A percentile compares a stretch with the other conserved stretches of the same genome.
Evolutionary conservation across 2,329 filamentous ascomycete species (phyloP).

Genomic region (Colletotrichum zoysiae): DNA sequence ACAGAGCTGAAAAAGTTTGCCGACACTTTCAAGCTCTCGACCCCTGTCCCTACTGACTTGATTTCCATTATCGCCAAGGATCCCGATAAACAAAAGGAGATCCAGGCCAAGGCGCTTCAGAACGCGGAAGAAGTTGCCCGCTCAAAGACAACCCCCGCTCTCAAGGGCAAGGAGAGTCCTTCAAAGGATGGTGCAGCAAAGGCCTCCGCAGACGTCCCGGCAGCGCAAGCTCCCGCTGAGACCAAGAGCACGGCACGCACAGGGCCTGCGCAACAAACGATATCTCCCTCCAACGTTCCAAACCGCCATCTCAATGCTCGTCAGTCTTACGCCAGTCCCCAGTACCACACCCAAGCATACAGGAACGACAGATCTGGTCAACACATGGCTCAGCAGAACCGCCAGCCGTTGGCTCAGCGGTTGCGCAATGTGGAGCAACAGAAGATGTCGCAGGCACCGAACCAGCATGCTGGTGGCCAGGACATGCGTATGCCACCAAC

Average conservation of each 20-base stretch:
- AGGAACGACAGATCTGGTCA: constrained; percentile 61
- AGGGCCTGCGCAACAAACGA: constrained; percentile 51
- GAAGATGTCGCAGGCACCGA: constrained; percentile 59
- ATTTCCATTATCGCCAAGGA: constrained; percentile 98
- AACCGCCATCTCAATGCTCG: constrained; percentile 63
- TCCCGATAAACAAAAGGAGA: constrained; percentile 91
- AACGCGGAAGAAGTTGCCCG: constrained; percentile 75
- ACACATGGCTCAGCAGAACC: constrained; percentile 56
- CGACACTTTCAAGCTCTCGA: constrained; percentile 91
- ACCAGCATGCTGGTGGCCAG: constrained; percentile 66
- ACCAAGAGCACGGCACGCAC: constrained; percentile 50
- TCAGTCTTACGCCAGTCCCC: constrained; percentile 61
- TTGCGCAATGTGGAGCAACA: constrained; percentile 66
- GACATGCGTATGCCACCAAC: constrained; percentile 80
- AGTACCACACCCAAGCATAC: constrained; percentile 61
- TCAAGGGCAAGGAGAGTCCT: constrained; percentile 66
- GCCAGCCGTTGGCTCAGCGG: constrained; percentile 61
- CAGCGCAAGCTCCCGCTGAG: constrained; percentile 45
- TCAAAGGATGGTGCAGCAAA: constrained; percentile 63
- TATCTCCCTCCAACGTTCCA: constrained; percentile 47
- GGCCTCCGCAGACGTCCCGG: constrained; percentile 45
- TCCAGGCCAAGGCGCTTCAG: constrained; percentile 87
- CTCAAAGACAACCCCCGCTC: constrained; percentile 58
- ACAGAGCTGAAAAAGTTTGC: constrained; percentile 97
- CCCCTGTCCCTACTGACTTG: constrained; percentile 90